Evolutionary conservation across 108 stramenopile species (phyloP), one percentile per base, ranked within the genome.

Genomic region (Nitzschia palea): DNA sequence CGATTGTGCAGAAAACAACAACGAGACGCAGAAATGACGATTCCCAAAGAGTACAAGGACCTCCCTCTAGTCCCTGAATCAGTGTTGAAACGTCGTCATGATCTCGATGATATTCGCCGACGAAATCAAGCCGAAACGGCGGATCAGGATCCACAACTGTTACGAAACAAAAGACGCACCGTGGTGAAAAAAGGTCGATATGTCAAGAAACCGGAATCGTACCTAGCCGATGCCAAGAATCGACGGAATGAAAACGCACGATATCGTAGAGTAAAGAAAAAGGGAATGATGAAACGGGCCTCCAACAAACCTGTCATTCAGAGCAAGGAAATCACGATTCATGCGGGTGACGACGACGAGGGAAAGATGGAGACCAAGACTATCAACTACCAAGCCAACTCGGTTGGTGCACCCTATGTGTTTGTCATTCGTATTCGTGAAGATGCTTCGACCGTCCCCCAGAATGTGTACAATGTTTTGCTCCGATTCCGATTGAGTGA

Each of bases 261-360:
- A 33, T 94, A 77, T 74, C 71, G 74, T 43, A 84, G 93, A 26
- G 88, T 94, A 4, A 56, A 62, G 53, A 90, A 86, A 67, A 89
- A 89, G 78, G 93, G 93, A 25, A 94, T 94, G 93, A 86, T 88
- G 56, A 94, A 84, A 52, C 72, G 89, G 29, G 93, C 88, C 1
- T 84, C 82, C 35, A 80, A 86, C 36, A 88, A 80, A 44, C 61
- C 62, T 5, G 83, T 75, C 9, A 55, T 80, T 4, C 74, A 81
- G 62, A 73, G 31, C 3, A 90, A 85, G 74, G 74, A 74, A 57
- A 70, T 88, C 57, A 73, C 48, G 50, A 73, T 75, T 29, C 54
- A 44, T 18, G 71, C 60, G 3, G 76, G 63, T n/a, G 71, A 61
- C 26, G 57, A 20, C 28, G 71, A 76, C 29, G 63, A 59, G 4